A percentile compares a stretch with the other conserved stretches of the same genome.
phyloP scores from a whole-genome alignment of 1,284 basidiomycete species.

The Ceratobasidium sp. region DNA sequence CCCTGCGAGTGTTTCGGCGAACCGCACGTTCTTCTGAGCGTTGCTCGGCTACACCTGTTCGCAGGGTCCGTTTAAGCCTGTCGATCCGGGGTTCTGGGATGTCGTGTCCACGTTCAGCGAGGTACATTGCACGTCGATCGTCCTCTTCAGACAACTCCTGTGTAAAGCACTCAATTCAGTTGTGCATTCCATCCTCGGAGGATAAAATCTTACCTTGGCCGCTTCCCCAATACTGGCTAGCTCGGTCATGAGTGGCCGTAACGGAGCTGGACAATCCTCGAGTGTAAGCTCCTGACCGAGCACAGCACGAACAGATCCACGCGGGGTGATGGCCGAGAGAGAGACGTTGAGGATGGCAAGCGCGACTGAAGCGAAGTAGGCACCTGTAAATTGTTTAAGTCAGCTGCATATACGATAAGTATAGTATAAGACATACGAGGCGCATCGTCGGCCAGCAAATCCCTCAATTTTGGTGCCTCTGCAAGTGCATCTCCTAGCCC shows the following conservation, averaged over 20 bases:
- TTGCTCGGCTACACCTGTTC: constrained; percentile 56
- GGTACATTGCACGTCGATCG: constrained; percentile 66
- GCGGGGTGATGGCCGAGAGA: constrained; percentile 63
- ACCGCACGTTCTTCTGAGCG: constrained; percentile 37
- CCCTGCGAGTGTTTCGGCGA: constrained; percentile 56
- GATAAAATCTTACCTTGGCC: constrained; percentile 56
- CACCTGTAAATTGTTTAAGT: constrained; percentile 53
- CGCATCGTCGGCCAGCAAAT: constrained; percentile 71
- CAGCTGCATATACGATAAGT: not conserved
- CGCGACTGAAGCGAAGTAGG: constrained; percentile 81
- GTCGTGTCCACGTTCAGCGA: constrained; percentile 59
- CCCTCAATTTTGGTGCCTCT: constrained; percentile 66
- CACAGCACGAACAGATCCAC: constrained; percentile 71
- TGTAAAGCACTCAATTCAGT: not conserved
- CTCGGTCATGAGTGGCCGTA: constrained; percentile 78
- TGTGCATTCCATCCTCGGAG: not conserved
- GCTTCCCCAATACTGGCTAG: constrained; percentile 69
- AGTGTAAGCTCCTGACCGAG: constrained; percentile 68
- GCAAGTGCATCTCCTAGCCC: constrained; percentile 77
- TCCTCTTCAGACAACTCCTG: constrained; percentile 70
- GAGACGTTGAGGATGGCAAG: constrained; percentile 80
- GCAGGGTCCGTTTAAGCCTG: constrained; percentile 70
- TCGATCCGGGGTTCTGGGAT: constrained; percentile 71
- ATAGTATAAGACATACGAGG: constrained; percentile 58
- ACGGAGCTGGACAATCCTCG: constrained; percentile 68